phyloP scores from a whole-genome alignment of 805 yeast species.

The Crinitomyces ghanaensis region DNA sequence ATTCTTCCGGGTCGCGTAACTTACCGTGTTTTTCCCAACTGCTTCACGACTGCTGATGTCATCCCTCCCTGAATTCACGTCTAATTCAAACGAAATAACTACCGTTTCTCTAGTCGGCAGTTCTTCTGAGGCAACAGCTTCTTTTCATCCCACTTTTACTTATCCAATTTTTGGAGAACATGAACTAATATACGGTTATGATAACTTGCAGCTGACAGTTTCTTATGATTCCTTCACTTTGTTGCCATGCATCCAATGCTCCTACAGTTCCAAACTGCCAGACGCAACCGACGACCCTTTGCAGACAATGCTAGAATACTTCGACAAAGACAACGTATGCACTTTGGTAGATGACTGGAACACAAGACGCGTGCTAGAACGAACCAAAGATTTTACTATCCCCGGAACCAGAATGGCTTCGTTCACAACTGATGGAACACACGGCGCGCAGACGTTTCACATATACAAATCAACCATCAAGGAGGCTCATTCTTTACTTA shows the following conservation, averaged over 20 bases:
- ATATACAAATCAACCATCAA: conserved; percentile 41
- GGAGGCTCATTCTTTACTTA: conserved; percentile 44
- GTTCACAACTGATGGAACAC: too few relatives aligned
- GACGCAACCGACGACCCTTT: conserved; percentile 33
- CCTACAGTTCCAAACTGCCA: conserved; percentile 39
- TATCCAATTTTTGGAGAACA: conserved; percentile 91
- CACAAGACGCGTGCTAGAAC: too few relatives aligned
- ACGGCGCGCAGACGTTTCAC: conserved; percentile 32
- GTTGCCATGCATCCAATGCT: conserved; percentile 57
- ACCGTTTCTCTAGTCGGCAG: conserved; percentile 34
- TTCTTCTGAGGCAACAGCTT: conserved; percentile 2
- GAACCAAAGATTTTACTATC: too few relatives aligned
- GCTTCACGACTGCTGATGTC: conserved; percentile 30
- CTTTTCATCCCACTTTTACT: conserved; percentile 74
- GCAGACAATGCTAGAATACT: conserved; percentile 31
- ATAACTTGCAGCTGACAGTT: conserved; percentile 46
- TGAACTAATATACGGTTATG: conserved; percentile 79
- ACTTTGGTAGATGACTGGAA: conserved; percentile 57
- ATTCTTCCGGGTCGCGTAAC: too few relatives aligned
- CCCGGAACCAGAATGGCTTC: too few relatives aligned
- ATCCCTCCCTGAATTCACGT: conserved; percentile 68
- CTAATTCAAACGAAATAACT: conserved; percentile 57
- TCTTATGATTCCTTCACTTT: conserved; percentile 68
- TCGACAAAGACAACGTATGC: conserved; percentile 50
- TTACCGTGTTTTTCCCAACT: too few relatives aligned